Evolutionary conservation across 768 basidiomycete genomes (phyloP).

Genomic region (Leccinum pellstonianum): DNA sequence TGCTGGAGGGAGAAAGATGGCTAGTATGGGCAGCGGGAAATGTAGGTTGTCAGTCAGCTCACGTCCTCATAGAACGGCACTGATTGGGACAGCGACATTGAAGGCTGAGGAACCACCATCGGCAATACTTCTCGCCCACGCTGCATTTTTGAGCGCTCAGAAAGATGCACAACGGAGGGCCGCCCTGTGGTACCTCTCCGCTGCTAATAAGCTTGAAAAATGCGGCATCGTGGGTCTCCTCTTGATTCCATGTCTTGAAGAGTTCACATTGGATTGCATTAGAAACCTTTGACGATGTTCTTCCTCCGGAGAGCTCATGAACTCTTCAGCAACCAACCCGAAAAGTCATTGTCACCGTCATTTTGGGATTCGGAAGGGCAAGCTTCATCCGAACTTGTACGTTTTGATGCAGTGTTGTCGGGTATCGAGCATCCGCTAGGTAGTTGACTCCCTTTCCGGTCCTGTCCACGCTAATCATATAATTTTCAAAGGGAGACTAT

Average conservation of each 20-base stretch:
- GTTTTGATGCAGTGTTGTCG: constrained; percentile 63
- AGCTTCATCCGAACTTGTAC: constrained; percentile 36
- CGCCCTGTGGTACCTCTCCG: constrained; percentile 75
- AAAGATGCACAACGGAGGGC: constrained; percentile 61
- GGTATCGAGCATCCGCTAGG: constrained; percentile 82
- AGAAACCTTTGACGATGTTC: constrained; percentile 87
- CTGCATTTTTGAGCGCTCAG: constrained; percentile 63
- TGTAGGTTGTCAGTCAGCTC: constrained; percentile 45
- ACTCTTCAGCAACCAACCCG: constrained; percentile 50
- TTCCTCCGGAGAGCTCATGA: constrained; percentile 72
- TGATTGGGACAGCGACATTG: constrained; percentile 30
- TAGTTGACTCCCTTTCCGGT: constrained; percentile 24
- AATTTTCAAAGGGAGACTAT: constrained; percentile 59
- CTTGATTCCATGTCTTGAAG: constrained; percentile 3
- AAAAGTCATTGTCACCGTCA: constrained; percentile 69
- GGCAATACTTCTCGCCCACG: constrained; percentile 78
- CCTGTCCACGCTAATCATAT: constrained; percentile 7
- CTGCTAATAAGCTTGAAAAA: constrained; percentile 78
- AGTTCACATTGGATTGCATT: constrained; percentile 3
- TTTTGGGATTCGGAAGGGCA: constrained; percentile 76
- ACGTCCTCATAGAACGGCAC: constrained; percentile 10
- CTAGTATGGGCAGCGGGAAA: constrained; percentile 81
- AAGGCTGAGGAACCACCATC: constrained; percentile 83
- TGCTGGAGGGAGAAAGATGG: constrained; percentile 80
- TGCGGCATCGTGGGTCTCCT: constrained; percentile 71